Evolutionary conservation across 1,284 basidiomycete species (phyloP).

Genomic region (Apiotrichum brassicae): DNA sequence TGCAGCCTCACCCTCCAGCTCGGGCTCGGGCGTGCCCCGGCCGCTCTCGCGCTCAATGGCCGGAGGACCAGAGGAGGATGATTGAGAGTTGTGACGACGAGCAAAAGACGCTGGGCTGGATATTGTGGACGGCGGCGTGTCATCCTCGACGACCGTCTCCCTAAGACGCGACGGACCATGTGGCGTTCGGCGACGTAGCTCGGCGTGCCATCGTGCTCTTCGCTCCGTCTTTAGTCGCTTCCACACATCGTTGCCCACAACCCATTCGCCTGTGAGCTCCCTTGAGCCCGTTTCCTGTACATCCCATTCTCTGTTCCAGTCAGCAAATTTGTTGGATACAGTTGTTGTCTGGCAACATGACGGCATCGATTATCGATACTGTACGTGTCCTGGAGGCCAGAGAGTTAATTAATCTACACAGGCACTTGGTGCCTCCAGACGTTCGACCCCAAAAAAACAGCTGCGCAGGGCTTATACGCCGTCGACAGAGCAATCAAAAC

Average conservation of each 20-base stretch:
- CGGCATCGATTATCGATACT: no score
- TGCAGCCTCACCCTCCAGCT: conserved; percentile 19
- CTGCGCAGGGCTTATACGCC: no score
- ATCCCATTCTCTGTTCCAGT: conserved; percentile 57
- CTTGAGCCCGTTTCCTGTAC: conserved; percentile 67
- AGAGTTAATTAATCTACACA: no score
- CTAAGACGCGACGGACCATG: conserved; percentile 10
- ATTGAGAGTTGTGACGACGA: background rate
- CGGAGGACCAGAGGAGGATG: background rate
- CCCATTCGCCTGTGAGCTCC: conserved; percentile 91
- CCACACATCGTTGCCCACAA: conserved; percentile 88
- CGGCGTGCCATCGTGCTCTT: conserved; percentile 47
- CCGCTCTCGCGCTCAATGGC: background rate
- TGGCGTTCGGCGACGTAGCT: conserved; percentile 9
- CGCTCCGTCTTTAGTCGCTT: conserved; percentile 78
- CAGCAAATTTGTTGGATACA: no score
- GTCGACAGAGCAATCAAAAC: no score
- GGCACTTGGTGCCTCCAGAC: no score
- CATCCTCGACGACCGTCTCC: conserved; percentile 3
- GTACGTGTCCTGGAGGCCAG: no score
- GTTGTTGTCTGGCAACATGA: no score
- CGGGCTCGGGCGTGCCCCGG: conserved; percentile 16
- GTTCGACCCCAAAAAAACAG: no score
- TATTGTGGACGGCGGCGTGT: background rate
- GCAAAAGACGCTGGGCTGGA: background rate